A percentile compares a stretch with the other conserved stretches of the same genome.
Evolutionary conservation across 2,329 filamentous ascomycete species (phyloP).

Genomic region (Davidsoniella australis): DNA sequence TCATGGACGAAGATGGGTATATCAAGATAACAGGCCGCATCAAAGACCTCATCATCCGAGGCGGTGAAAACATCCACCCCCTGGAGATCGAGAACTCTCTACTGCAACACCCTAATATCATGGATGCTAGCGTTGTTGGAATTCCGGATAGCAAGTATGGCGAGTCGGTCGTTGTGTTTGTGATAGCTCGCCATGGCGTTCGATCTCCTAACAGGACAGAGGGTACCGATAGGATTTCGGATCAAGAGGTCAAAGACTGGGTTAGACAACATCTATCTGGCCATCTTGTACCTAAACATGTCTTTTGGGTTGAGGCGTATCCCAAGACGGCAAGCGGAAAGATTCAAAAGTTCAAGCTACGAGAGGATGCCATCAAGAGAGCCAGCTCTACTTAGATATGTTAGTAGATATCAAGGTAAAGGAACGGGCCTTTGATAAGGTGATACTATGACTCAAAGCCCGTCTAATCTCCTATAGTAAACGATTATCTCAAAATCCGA

Average conservation of each 20-base stretch:
- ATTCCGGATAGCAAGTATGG: conserved; percentile 69
- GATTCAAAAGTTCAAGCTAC: conserved; percentile 84
- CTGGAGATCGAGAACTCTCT: conserved; percentile 83
- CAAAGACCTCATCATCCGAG: conserved; percentile 89
- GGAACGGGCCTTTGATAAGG: too few relatives aligned
- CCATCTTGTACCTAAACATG: conserved; percentile 70
- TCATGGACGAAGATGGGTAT: conserved; percentile 69
- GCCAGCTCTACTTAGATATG: too few relatives aligned
- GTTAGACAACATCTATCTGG: conserved; percentile 50
- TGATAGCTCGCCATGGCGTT: conserved; percentile 34
- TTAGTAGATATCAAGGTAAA: too few relatives aligned
- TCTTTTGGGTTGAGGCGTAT: conserved; percentile 76
- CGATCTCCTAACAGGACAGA: conserved; percentile 1
- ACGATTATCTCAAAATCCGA: too few relatives aligned
- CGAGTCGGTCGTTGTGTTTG: conserved; percentile 72
- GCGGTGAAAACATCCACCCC: conserved; percentile 91
- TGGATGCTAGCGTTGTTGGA: conserved; percentile 69
- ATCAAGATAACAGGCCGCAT: conserved; percentile 79
- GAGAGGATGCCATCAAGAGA: conserved; percentile 26
- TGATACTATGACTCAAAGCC: too few relatives aligned
- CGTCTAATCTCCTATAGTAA: too few relatives aligned
- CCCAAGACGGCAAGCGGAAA: conserved; percentile 95
- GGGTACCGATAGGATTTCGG: background rate
- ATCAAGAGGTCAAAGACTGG: conserved; percentile 49
- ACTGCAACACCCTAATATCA: conserved; percentile 51